Percentiles rank a stretch among this genome's conserved stretches.
Evolutionary conservation across 2,329 filamentous ascomycete genomes (phyloP).

Genomic region (Alternaria angustiovoidea): DNA sequence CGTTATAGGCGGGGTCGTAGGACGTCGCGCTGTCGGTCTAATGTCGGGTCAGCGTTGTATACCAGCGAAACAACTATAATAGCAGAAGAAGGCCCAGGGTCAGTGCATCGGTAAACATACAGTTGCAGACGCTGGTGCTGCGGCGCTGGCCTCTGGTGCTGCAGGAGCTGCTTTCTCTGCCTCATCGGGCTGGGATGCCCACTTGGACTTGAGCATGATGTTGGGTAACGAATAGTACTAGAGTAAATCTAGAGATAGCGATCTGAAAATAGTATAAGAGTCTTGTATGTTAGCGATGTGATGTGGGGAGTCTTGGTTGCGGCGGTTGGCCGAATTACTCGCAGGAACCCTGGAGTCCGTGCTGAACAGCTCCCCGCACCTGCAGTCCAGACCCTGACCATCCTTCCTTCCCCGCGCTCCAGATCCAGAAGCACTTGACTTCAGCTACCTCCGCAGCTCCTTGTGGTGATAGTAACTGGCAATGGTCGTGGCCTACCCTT

Average conservation of each 20-base stretch:
- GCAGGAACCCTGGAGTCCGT: constrained; percentile 15
- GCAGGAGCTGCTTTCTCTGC: constrained; percentile 5
- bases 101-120: neutral
- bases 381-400: constrained; percentile 7
- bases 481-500: neutral
- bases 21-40: constrained; percentile 29
- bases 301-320: neutral
- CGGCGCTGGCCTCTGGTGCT: constrained; percentile 6
- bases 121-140: constrained; percentile 18
- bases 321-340: constrained; percentile 7
- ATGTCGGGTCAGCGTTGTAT: constrained; percentile 5
- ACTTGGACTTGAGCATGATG: constrained; percentile 45
- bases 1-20: constrained; percentile 40
- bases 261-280: neutral
- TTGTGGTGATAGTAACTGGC: neutral
- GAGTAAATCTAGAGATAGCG: constrained; percentile 3
- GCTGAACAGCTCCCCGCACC: constrained; percentile 16
- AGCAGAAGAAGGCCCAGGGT: neutral
- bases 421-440: neutral
- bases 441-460: neutral
- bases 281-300: constrained; percentile 2
- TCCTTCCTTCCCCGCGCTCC: neutral
- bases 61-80: constrained; percentile 10
- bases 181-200: constrained; percentile 37
- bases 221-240: constrained; percentile 2